A percentile compares a stretch with the other conserved stretches of the same genome.
These are phyloP conservation scores for Artemisia tridentata DNA, from an alignment of 129 eudicot genomes.

Conservation along the genomic window DNA sequence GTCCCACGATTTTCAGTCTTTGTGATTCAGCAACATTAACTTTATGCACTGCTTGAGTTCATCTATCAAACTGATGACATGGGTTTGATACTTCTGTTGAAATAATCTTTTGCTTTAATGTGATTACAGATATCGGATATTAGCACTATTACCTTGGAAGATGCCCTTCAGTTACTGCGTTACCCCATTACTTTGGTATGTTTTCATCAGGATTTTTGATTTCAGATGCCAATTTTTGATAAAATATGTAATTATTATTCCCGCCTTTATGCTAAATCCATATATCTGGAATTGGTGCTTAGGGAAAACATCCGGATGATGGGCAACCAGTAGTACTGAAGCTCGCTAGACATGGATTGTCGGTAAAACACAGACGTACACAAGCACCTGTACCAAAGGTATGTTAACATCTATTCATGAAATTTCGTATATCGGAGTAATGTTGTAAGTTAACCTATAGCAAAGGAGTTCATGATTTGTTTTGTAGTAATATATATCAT, in stretches of 20 bases:
- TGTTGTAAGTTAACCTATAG: neutral
- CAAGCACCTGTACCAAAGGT: slow-evolving; percentile 89
- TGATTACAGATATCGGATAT: slow-evolving; percentile 54
- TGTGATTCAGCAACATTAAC: neutral
- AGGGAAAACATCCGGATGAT: slow-evolving; percentile 92
- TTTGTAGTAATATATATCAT: neutral
- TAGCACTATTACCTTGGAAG: slow-evolving; percentile 63
- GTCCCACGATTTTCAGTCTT: too few species aligned
- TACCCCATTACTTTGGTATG: slow-evolving; percentile 82
- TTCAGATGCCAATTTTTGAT: neutral
- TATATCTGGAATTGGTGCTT: slow-evolving; percentile 1
- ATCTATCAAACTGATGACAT: neutral
- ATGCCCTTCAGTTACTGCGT: slow-evolving; percentile 73
- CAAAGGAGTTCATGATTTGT: neutral
- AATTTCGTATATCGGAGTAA: neutral
- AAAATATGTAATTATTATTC: neutral
- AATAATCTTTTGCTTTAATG: neutral
- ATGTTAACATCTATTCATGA: neutral
- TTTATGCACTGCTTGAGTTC: neutral
- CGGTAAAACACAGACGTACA: too few species aligned
- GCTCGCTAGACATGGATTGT: slow-evolving; percentile 56
- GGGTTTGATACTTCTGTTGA: neutral
- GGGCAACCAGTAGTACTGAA: slow-evolving; percentile 66
- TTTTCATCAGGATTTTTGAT: neutral
- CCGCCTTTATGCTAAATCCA: neutral